Base-by-base conservation (phyloP, 2,329 filamentous ascomycete species). In the Diaporthe longicolla region DNA sequence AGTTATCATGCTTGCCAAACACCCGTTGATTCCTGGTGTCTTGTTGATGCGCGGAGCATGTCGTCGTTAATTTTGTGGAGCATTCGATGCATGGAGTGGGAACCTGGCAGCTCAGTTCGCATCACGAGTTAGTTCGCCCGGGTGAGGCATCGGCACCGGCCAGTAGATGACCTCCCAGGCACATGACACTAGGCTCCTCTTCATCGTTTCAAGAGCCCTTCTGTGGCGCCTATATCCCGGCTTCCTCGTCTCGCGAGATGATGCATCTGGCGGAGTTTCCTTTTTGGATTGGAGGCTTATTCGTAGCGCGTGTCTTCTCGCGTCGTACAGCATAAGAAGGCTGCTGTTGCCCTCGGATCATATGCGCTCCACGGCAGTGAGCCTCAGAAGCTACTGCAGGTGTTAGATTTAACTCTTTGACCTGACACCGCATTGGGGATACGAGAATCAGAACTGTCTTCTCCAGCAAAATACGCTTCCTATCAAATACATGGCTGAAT, bases 231-330 rank as follows among this genome's bases (percentile, higher is more conserved):
- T 3, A 37, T 6, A 19, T 1, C 21, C 32, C 11, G 17, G 7
- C 19, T 0, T 26, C n/a, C 32, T 54, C 48, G 63, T 35, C n/a
- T 21, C 32, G 63, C 63, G 63, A 66, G 13, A 13, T 24, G 3
- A 21, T 54, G 45, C 40, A 40, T 26, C 8, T 15, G 24, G 40
- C 63, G 63, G 63, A 68, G 48, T 68, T 40, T 19, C 63, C 63
- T 54, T 19, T 40, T 54, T 13, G 21, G 32, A 29, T 24, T 17
- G 4, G n/a, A 11, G 13, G 0, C n/a, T 24, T 29, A 2, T 1
- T 19, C 6, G 4, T 13, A n/a, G 15, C 15, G 11, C 6, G 15
- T 11, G 17, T 9, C 40, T 15, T 26, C 11, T 37, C 29, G 13
- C 43, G 4, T 2, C 1, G 9, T 7, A 6, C 40, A 40, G 10